Conservation (phyloP, 257 asterid genomes). For the Leptodermis oblonga region DNA sequence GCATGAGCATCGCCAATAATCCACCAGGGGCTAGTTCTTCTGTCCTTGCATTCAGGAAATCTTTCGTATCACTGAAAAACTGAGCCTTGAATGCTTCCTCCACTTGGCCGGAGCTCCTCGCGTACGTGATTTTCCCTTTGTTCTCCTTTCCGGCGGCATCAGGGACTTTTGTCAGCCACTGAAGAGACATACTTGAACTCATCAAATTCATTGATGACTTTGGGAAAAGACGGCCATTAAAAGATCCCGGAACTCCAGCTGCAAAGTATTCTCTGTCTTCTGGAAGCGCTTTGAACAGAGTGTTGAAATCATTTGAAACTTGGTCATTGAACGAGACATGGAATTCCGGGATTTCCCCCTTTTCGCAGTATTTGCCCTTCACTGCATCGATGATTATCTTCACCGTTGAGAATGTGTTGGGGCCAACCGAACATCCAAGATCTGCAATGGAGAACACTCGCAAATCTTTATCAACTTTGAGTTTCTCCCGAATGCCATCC, state of each 20-base stretch:
- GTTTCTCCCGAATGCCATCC: neutral
- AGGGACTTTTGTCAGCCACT: constrained; percentile 1
- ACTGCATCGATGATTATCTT: constrained; percentile 35
- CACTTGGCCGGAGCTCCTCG: neutral
- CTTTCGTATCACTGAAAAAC: neutral
- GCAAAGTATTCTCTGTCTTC: neutral
- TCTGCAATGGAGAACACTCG: constrained; percentile 31
- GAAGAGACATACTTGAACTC: neutral
- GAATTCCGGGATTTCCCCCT: neutral
- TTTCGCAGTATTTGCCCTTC: constrained; percentile 5
- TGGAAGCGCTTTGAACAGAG: constrained; percentile 13
- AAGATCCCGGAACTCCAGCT: constrained; percentile 14
- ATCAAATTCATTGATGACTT: constrained; percentile 10
- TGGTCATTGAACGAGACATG: constrained; percentile 12
- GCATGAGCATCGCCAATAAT: neutral
- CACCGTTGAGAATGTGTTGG: constrained; percentile 42
- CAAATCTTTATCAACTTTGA: neutral
- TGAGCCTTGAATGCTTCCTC: constrained; percentile 10
- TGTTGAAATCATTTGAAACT: constrained; percentile 1
- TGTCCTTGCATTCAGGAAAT: neutral
- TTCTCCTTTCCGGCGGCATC: neutral
- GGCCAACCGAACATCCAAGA: constrained; percentile 54
- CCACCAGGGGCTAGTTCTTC: constrained; percentile 12
- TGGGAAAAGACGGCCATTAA: constrained; percentile 14
- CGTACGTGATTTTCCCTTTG: constrained; percentile 10